Evolutionary conservation across 2,329 filamentous ascomycete species (phyloP).

Genomic region (Xylaria sp.): DNA sequence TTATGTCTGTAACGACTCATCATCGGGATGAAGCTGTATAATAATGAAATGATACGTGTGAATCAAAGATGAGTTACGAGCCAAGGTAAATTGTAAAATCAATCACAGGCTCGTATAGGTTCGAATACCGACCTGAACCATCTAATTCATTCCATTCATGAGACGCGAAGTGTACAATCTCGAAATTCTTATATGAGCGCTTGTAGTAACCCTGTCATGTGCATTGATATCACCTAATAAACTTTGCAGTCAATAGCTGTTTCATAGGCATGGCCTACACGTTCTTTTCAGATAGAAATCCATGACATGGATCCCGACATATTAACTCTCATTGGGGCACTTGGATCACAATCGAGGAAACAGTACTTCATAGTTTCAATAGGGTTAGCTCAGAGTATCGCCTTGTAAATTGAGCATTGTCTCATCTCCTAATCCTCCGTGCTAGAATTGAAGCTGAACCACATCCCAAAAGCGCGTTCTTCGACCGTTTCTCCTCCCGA

Average conservation of each 20-base stretch:
- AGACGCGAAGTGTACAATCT: background rate
- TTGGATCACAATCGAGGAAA: background rate
- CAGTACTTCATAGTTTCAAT: background rate
- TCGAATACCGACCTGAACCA: background rate
- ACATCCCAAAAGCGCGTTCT: background rate
- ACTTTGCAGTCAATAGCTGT: background rate
- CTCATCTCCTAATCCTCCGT: background rate
- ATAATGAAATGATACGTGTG: background rate
- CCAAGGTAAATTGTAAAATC: conserved; percentile 6
- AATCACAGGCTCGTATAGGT: background rate
- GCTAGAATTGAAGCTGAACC: background rate
- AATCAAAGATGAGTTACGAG: conserved; percentile 19
- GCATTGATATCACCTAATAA: background rate
- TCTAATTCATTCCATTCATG: background rate
- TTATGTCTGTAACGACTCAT: background rate
- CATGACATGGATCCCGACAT: background rate
- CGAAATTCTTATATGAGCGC: background rate
- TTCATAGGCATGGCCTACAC: background rate
- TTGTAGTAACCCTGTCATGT: background rate
- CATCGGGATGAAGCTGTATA: conserved; percentile 7
- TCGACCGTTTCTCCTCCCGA: no score
- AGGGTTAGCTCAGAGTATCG: background rate
- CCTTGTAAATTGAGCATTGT: background rate
- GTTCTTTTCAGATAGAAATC: background rate
- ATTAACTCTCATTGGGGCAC: background rate